Conservation (phyloP, 768 basidiomycete species). For the Leccinum arenicola region DNA sequence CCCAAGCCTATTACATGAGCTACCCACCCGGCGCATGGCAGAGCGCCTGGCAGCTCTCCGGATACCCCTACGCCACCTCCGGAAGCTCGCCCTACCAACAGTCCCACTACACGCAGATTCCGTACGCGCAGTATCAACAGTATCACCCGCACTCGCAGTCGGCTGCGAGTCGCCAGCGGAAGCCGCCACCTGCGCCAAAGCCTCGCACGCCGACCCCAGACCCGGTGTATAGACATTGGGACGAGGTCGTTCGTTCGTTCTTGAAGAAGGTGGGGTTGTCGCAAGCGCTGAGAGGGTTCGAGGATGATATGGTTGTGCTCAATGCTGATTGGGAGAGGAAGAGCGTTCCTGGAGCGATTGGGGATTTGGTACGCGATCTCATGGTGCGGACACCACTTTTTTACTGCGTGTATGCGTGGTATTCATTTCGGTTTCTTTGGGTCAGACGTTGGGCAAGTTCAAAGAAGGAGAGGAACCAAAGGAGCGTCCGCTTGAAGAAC, state of each 20-base stretch:
- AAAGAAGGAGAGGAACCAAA: conserved; percentile 25
- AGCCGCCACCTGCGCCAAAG: conserved; percentile 17
- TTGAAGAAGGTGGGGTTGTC: conserved; percentile 51
- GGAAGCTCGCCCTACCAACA: conserved; percentile 33
- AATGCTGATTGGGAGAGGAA: conserved; percentile 62
- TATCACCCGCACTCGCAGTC: conserved; percentile 27
- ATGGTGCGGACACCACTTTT: conserved; percentile 38
- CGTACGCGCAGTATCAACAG: conserved; percentile 34
- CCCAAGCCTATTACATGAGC: conserved; percentile 33
- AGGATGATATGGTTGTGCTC: conserved; percentile 70
- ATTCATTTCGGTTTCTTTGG: conserved; percentile 1
- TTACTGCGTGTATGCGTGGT: neutral
- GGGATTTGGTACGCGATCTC: conserved; percentile 48
- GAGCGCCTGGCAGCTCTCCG: conserved; percentile 33
- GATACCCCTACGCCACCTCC: conserved; percentile 30
- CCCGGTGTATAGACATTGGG: conserved; percentile 59
- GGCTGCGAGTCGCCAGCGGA: conserved; percentile 26
- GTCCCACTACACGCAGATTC: conserved; percentile 33
- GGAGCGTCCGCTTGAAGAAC: conserved; percentile 52
- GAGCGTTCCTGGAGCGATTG: conserved; percentile 54
- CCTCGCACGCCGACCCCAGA: conserved; percentile 38
- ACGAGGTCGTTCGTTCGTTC: conserved; percentile 53
- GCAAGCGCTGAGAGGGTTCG: conserved; percentile 61
- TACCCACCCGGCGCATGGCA: conserved; percentile 33
- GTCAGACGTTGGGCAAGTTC: conserved; percentile 30